These are phyloP conservation scores for Mollisia scopiformis DNA, from an alignment of 2,329 filamentous ascomycete species.

Conservation along the genomic window DNA sequence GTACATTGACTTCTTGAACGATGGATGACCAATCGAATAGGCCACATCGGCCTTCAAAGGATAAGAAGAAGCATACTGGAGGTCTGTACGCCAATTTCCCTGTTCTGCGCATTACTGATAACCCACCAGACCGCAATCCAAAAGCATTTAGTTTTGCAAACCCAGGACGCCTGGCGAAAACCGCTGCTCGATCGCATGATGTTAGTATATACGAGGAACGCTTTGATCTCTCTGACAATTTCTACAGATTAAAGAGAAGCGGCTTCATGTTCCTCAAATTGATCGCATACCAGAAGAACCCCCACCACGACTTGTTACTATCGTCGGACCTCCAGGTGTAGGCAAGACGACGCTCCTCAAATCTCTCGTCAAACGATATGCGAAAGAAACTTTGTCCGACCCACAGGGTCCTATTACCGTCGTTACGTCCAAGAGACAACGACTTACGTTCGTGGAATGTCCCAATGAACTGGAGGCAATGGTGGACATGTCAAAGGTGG, in stretches of 20 bases:
- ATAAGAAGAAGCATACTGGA: constrained; percentile 79
- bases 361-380: constrained; percentile 89
- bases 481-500: constrained; percentile 96
- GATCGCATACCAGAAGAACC: constrained; percentile 95
- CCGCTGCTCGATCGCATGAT: constrained; percentile 55
- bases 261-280: constrained; percentile 93
- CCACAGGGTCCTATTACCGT: constrained; percentile 93
- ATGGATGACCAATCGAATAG: constrained; percentile 87
- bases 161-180: constrained; percentile 39
- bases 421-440: constrained; percentile 93
- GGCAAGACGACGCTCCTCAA: constrained; percentile 97
- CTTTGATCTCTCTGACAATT: constrained; percentile 7
- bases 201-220: constrained; percentile 40
- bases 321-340: constrained; percentile 92
- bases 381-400: constrained; percentile 90
- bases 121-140: constrained; percentile 36
- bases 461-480: constrained; percentile 96
- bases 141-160: constrained; percentile 42
- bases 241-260: constrained; percentile 84
- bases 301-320: constrained; percentile 87
- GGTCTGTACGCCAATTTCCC: constrained; percentile 44
- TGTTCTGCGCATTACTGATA: constrained; percentile 10
- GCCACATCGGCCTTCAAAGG: constrained; percentile 83
- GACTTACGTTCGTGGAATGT: constrained; percentile 94
- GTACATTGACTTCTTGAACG: too few species aligned